Conservation (phyloP, 495 filamentous ascomycete genomes). For the Podospora conica region DNA sequence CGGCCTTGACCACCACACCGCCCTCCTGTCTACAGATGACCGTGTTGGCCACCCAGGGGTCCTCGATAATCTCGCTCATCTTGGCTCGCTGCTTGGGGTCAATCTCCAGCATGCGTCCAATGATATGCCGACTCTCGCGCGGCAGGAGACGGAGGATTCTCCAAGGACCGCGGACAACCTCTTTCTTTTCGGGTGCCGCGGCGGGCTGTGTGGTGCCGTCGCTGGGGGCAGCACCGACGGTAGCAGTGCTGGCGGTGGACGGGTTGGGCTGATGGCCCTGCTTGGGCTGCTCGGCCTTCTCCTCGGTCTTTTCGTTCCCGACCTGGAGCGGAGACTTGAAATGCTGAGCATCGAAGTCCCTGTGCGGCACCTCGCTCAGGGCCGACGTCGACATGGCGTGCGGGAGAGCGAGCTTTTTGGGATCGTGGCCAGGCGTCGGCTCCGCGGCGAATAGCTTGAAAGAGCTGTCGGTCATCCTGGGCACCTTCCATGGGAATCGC, state of each 20-base stretch:
- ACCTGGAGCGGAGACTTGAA: neutral
- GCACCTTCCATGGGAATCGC: slow-evolving; percentile 96
- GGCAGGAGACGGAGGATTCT: slow-evolving; percentile 86
- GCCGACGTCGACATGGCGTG: slow-evolving; percentile 35
- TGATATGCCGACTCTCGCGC: slow-evolving; percentile 81
- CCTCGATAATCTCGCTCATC: slow-evolving; percentile 75
- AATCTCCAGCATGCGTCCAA: slow-evolving; percentile 87
- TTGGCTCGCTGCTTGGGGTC: slow-evolving; percentile 78
- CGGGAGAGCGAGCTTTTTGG: slow-evolving; percentile 37
- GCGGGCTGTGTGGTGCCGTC: slow-evolving; percentile 3
- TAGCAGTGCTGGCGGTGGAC: neutral
- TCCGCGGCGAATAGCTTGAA: slow-evolving; percentile 85
- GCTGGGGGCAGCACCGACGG: slow-evolving; percentile 7
- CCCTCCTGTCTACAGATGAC: slow-evolving; percentile 48
- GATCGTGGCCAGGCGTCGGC: slow-evolving; percentile 53
- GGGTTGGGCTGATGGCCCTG: slow-evolving; percentile 19
- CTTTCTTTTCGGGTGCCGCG: slow-evolving; percentile 52
- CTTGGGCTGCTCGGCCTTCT: slow-evolving; percentile 8
- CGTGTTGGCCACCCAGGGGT: slow-evolving; percentile 81
- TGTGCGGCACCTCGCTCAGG: slow-evolving; percentile 28
- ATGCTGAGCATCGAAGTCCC: slow-evolving; percentile 33
- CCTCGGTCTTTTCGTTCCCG: slow-evolving; percentile 13
- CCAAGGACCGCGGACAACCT: slow-evolving; percentile 89
- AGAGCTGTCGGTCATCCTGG: slow-evolving; percentile 84
- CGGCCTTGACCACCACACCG: slow-evolving; percentile 40